Conservation (phyloP, 2,329 filamentous ascomycete genomes). For the Fusarium abutilonis region DNA sequence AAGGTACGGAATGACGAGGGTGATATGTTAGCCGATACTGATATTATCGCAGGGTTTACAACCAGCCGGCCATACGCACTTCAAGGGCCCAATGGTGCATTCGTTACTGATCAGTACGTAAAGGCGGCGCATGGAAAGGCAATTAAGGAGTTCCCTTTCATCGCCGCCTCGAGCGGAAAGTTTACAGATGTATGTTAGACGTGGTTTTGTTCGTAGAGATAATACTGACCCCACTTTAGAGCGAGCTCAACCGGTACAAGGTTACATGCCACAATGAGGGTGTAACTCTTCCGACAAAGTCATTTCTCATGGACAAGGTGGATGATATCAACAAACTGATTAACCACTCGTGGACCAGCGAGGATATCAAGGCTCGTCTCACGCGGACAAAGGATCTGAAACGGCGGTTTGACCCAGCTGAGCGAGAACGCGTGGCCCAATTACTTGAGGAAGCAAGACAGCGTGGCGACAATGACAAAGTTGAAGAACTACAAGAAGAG, state of each 20-base stretch:
- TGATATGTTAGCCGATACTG: constrained; percentile 21
- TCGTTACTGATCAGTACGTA: constrained; percentile 88
- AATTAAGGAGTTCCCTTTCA: constrained; percentile 87
- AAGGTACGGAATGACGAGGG: constrained; percentile 64
- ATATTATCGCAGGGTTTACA: constrained; percentile 70
- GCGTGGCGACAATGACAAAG: constrained; percentile 68
- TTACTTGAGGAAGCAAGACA: constrained; percentile 73
- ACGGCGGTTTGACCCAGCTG: constrained; percentile 71
- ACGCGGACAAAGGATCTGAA: constrained; percentile 74
- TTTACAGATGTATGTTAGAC: constrained; percentile 76
- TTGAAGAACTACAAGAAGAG: constrained; percentile 65
- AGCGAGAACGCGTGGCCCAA: constrained; percentile 73
- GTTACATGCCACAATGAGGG: constrained; percentile 77
- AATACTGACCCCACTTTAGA: constrained; percentile 55
- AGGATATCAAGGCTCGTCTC: constrained; percentile 83
- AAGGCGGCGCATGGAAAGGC: constrained; percentile 83
- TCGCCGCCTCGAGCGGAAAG: constrained; percentile 84
- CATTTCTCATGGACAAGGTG: constrained; percentile 75
- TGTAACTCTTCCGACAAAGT: constrained; percentile 77
- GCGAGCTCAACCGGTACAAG: constrained; percentile 84
- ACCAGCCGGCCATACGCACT: constrained; percentile 86
- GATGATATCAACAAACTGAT: constrained; percentile 83
- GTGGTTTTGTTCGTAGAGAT: background rate
- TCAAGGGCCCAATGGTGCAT: constrained; percentile 77
- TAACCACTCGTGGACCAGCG: constrained; percentile 82